Percentiles rank a stretch among this genome's conserved stretches.
phyloP scores from a whole-genome alignment of 1,139 yeast genomes.

The Magnusiomyces ingens region DNA sequence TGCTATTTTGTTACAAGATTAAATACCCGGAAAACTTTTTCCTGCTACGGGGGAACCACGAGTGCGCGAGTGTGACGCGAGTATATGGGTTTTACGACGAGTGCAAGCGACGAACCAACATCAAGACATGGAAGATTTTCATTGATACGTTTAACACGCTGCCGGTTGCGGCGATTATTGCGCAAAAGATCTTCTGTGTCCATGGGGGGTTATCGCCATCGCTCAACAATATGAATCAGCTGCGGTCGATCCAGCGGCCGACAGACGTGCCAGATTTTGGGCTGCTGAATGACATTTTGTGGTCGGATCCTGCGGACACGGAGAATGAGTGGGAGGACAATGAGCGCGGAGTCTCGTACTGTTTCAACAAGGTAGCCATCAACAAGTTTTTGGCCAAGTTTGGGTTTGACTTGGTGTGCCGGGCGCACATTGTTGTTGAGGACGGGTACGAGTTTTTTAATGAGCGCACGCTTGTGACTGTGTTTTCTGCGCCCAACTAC shows the following conservation, averaged over 20 bases:
- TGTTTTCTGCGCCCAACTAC: slow-evolving; percentile 93
- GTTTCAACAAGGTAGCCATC: slow-evolving; percentile 88
- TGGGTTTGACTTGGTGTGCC: slow-evolving; percentile 88
- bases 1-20: slow-evolving; percentile 83
- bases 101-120: slow-evolving; percentile 86
- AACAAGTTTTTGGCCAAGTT: slow-evolving; percentile 82
- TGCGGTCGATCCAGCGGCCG: slow-evolving; percentile 83
- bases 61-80: slow-evolving; percentile 91
- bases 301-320: slow-evolving; percentile 98
- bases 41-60: slow-evolving; percentile 88
- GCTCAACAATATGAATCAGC: slow-evolving; percentile 83
- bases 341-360: slow-evolving; percentile 90
- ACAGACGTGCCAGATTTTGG: slow-evolving; percentile 98
- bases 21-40: slow-evolving; percentile 96
- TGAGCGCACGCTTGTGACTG: slow-evolving; percentile 88
- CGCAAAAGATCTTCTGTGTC: slow-evolving; percentile 93
- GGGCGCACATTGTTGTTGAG: slow-evolving; percentile 99
- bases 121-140: slow-evolving; percentile 89
- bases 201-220: slow-evolving; percentile 97
- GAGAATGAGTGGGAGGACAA: slow-evolving; percentile 97
- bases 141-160: slow-evolving; percentile 91
- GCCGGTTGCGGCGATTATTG: slow-evolving; percentile 93
- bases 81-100: slow-evolving; percentile 97
- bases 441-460: slow-evolving; percentile 97
- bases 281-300: slow-evolving; percentile 76